phyloP scores from a whole-genome alignment of 2,329 filamentous ascomycete genomes.

The Exophiala alcalophila region DNA sequence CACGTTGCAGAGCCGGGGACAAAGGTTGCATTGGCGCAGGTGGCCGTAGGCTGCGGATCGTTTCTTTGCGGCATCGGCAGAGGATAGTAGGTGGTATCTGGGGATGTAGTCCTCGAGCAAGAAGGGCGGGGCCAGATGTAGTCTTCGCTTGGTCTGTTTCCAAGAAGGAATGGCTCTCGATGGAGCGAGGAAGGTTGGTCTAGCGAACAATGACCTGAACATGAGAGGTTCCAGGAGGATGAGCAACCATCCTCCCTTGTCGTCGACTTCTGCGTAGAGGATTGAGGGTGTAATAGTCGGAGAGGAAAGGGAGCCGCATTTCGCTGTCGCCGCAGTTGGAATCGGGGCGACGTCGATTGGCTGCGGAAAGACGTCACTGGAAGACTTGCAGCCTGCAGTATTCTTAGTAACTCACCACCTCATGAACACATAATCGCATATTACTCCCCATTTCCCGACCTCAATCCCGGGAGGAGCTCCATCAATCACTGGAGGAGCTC shows the following conservation, averaged over 20 bases:
- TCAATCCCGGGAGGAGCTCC: too few relatives aligned
- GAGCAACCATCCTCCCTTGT: too few relatives aligned
- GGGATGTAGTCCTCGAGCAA: slow-evolving; percentile 73
- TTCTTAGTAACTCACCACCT: slow-evolving; percentile 4
- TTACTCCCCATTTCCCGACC: too few relatives aligned
- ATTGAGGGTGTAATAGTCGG: neutral
- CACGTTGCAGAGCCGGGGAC: slow-evolving; percentile 71
- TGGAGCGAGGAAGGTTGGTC: neutral
- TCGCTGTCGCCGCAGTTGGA: too few relatives aligned
- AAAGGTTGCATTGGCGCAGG: slow-evolving; percentile 75
- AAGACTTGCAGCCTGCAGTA: neutral
- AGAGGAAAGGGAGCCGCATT: neutral
- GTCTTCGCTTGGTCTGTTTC: slow-evolving; percentile 31
- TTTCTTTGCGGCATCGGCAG: slow-evolving; percentile 68
- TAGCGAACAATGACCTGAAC: slow-evolving; percentile 23
- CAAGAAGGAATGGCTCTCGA: neutral
- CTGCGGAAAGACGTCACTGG: slow-evolving; percentile 4
- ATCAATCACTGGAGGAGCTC: too few relatives aligned
- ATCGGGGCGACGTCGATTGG: slow-evolving; percentile 1
- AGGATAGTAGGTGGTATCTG: slow-evolving; percentile 66
- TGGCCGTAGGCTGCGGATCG: slow-evolving; percentile 71
- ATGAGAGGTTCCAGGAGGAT: slow-evolving; percentile 2
- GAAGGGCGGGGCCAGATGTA: slow-evolving; percentile 61
- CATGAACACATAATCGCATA: slow-evolving; percentile 14
- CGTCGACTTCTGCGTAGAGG: too few relatives aligned